Evolutionary conservation across 75 land plant genomes (phyloP).

Genomic region (Cunninghamia lanceolata): DNA sequence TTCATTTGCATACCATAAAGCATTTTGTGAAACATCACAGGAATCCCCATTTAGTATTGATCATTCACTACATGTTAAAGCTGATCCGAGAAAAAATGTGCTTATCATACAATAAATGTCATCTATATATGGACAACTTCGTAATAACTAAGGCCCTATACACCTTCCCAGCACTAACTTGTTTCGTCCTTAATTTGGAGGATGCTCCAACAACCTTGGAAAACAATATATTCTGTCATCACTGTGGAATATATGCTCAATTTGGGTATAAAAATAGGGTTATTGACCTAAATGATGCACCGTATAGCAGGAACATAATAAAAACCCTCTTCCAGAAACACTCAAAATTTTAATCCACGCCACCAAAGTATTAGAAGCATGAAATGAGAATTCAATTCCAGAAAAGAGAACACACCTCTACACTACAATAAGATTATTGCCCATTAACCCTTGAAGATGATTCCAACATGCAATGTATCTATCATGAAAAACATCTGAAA

Average conservation of each 20-base stretch:
- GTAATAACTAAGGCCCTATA: background rate
- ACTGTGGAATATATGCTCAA: background rate
- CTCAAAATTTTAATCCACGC: background rate
- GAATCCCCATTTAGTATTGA: background rate
- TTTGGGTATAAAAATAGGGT: too few relatives aligned
- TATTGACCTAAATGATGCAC: background rate
- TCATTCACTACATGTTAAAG: background rate
- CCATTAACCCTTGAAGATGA: background rate
- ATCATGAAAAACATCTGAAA: too few relatives aligned
- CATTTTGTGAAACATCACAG: background rate
- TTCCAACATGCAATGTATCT: background rate
- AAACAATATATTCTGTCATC: too few relatives aligned
- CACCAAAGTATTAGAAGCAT: background rate
- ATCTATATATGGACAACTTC: background rate
- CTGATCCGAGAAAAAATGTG: background rate
- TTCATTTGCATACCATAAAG: background rate
- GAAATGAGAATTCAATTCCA: background rate
- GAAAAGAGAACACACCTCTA: background rate
- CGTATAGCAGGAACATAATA: background rate
- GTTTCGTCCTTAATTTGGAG: background rate
- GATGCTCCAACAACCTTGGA: background rate
- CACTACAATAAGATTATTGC: background rate
- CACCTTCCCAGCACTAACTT: background rate
- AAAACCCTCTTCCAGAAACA: background rate
- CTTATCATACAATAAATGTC: background rate